Evolutionary conservation across 2,329 filamentous ascomycete genomes (phyloP), one percentile per base, ranked within the genome.

Genomic region (Curvularia sp.): DNA sequence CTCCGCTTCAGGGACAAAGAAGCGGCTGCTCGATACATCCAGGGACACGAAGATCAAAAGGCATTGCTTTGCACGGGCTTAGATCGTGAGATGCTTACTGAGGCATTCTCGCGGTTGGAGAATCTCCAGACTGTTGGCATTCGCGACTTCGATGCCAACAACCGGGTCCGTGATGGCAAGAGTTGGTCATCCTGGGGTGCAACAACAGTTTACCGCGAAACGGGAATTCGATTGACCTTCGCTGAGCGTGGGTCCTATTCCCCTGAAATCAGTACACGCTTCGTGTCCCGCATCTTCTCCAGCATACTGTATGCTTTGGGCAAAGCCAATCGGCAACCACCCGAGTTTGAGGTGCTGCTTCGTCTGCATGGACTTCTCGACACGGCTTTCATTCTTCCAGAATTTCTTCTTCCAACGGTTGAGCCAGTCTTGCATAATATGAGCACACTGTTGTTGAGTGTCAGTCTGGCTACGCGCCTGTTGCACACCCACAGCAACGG

Each of bases 121-220:
- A 85, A 85, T 53, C 80, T 89, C 5, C 75, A 83, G 30, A 84
- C 81, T 0, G 71, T 90, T 13, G 84, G 85, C 24, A 76, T 90
- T 24, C 83, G 88, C 18, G 85, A 89, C 67, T 88, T 85, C 73
- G 78, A 83, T 66, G 83, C 83, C 0, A 22, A 4, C 0, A 79
- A 72, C 9, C 83, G 86, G 4, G 68, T 67, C 12, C 82, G 87
- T 3, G 87, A 89, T 33, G 75, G 72, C 6, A 58, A 66, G 13
- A 54, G 65, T 0, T 89, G 87, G 87, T 75, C 71, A 7, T 86
- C 85, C 69, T 88, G 87, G 63, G 85, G 86, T 2, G 73, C 77
- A 18, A 69, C 68, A 0, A 83, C 81, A 0, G 75, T 80, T 9
- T 35, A 62, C 10, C 52, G 58, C 15, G 71, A 81, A 49, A 81